Evolutionary conservation across 2,329 filamentous ascomycete species (phyloP).

Genomic region (Trichoderma aggressivum): DNA sequence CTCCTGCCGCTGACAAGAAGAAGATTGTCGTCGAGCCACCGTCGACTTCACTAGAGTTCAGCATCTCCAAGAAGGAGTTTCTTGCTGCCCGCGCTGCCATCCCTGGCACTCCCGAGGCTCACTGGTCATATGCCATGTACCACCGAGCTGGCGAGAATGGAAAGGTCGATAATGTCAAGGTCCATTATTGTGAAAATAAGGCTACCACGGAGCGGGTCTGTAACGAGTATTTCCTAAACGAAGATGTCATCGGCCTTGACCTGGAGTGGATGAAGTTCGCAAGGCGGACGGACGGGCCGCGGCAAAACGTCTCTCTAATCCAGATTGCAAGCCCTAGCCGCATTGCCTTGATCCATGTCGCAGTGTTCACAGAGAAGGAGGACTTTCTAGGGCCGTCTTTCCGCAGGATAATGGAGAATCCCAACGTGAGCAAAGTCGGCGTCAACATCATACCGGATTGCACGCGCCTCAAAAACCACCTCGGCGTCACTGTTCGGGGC

Average conservation of each 20-base stretch:
- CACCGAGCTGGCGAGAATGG: slow-evolving; percentile 45
- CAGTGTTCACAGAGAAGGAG: slow-evolving; percentile 50
- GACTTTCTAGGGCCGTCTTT: slow-evolving; percentile 70
- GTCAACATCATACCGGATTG: slow-evolving; percentile 71
- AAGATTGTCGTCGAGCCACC: slow-evolving; percentile 24
- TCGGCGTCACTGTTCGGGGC: slow-evolving; percentile 62
- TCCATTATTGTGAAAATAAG: slow-evolving; percentile 74
- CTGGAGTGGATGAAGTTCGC: slow-evolving; percentile 73
- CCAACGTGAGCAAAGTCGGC: slow-evolving; percentile 68
- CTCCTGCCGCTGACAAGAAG: background rate
- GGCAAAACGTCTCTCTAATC: slow-evolving; percentile 73
- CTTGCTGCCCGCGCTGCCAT: slow-evolving; percentile 45
- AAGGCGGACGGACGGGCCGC: slow-evolving; percentile 45
- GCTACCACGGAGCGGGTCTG: slow-evolving; percentile 65
- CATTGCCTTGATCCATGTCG: slow-evolving; percentile 79
- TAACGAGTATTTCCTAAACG: slow-evolving; percentile 61
- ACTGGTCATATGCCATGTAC: slow-evolving; percentile 69
- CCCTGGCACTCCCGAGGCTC: slow-evolving; percentile 48
- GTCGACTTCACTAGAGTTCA: slow-evolving; percentile 29
- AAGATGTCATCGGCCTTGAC: slow-evolving; percentile 80
- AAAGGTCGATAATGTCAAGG: slow-evolving; percentile 52
- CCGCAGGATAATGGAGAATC: slow-evolving; percentile 67
- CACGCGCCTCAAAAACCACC: slow-evolving; percentile 62
- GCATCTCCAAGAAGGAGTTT: slow-evolving; percentile 31
- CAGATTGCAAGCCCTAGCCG: slow-evolving; percentile 76